Conservation (phyloP, 768 basidiomycete genomes). For the Pisolithus albus region DNA sequence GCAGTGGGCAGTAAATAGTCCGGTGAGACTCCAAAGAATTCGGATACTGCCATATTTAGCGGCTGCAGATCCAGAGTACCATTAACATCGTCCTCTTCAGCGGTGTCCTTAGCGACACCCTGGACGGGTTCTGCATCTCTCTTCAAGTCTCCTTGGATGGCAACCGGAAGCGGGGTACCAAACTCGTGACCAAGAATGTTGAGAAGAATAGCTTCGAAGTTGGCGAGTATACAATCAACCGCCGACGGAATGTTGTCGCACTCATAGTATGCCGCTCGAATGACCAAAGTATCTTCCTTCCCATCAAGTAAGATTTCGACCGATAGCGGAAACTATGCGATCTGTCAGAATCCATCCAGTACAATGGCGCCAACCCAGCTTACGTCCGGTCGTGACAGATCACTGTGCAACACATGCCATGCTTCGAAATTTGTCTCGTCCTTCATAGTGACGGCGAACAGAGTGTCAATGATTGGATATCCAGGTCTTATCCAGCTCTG, state of each 20-base stretch:
- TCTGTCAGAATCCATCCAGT: neutral
- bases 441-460: constrained; percentile 26
- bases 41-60: constrained; percentile 13
- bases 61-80: constrained; percentile 2
- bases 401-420: constrained; percentile 24
- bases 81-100: neutral
- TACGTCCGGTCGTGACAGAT: constrained; percentile 28
- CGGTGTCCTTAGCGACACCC: neutral
- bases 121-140: neutral
- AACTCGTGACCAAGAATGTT: constrained; percentile 8
- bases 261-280: constrained; percentile 19
- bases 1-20: constrained; percentile 12
- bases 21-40: constrained; percentile 10
- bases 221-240: constrained; percentile 16
- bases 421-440: constrained; percentile 13
- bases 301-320: constrained; percentile 21
- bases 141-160: neutral
- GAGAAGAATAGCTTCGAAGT: constrained; percentile 22
- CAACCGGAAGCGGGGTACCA: neutral
- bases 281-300: constrained; percentile 9
- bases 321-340: constrained; percentile 17
- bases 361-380: constrained; percentile 1
- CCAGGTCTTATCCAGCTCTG: constrained; percentile 26
- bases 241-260: constrained; percentile 9
- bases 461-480: constrained; percentile 21